Evolutionary conservation across 2,329 filamentous ascomycete genomes (phyloP).

Genomic region (Metarhizium humberi): DNA sequence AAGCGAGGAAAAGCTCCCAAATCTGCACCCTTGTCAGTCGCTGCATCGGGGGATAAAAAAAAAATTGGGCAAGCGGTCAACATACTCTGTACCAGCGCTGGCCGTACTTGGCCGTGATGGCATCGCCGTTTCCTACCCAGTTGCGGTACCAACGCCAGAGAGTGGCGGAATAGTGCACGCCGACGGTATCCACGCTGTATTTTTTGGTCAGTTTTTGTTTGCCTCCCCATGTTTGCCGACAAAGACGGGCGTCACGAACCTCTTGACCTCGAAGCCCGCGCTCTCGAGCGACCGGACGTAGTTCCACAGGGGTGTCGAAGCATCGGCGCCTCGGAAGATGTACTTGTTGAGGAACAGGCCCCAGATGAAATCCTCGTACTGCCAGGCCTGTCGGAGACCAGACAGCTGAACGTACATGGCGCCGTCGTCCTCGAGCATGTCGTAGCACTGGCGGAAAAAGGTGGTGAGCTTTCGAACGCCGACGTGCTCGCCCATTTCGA

Average conservation of each 20-base stretch:
- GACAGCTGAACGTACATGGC: conserved; percentile 90
- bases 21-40: conserved; percentile 44
- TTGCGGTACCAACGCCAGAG: conserved; percentile 97
- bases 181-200: conserved; percentile 67
- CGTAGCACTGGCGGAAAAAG: conserved; percentile 77
- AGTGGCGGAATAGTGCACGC: conserved; percentile 89
- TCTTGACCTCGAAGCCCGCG: conserved; percentile 61
- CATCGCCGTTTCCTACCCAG: conserved; percentile 87
- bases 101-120: conserved; percentile 86
- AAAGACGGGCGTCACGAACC: conserved; percentile 11
- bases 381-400: conserved; percentile 83
- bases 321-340: conserved; percentile 90
- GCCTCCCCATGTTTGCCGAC: too few relatives aligned
- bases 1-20: conserved; percentile 87
- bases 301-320: conserved; percentile 79
- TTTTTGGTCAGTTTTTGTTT: neutral
- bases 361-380: conserved; percentile 95
- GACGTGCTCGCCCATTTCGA: conserved; percentile 76
- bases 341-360: conserved; percentile 98
- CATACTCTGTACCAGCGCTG: conserved; percentile 83
- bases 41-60: neutral
- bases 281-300: conserved; percentile 74
- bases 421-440: conserved; percentile 92
- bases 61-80: neutral
- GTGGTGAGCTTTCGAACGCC: conserved; percentile 72